Base-by-base conservation (phyloP, 2,329 filamentous ascomycete species). In the Hypoxylon sp. region DNA sequence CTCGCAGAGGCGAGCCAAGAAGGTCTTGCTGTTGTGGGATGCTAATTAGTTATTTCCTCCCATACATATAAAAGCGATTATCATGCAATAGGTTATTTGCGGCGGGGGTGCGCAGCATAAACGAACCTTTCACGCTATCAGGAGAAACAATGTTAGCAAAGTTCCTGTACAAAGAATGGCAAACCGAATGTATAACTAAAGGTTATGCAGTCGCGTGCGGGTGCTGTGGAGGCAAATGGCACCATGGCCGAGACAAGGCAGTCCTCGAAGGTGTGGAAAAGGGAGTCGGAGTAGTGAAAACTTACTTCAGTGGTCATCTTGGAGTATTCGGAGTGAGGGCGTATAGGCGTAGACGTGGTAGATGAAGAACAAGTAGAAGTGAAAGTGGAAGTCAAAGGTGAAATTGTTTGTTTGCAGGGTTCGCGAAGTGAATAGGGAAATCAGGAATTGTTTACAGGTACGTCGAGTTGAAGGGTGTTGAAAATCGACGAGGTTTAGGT, bases 1-100 rank as follows among this genome's bases (percentile, higher is more conserved):
- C 93, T 98, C 96, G 89, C 96, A 98, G 83, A 99, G 94, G 87
- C 96, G 92, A 85, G 96, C 96, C 84, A 98, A 94, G 90, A 98
- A 98, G 82, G 96, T 98, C 92, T 98, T 98, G 92, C 94, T 97
- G 83, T 81, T 76, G 57, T 39, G 63, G 44, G 3, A 67, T 33
- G 33, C 19, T 63, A 47, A 71, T 75, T 62, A 74, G 73, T 71
- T 63, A 46, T 50, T 46, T 48, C 33, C 55, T 50, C 31, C 11
- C 24, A 42, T 42, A 42, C 31, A 52, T 60, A 46, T 35, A 42
- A 54, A 65, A 65, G 68, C 59, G 65, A 65, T 5, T 59, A 66
- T 70, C 62, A 48, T 56, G 52, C 39, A 47, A 63, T 63, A 54
- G 54, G 62, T 65, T 56, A 63, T 53, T 51, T 46, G 48, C 63